Percentiles rank a stretch among this genome's conserved stretches.
Conservation (phyloP, 345 rosid species). For the Luvunga scandens region DNA sequence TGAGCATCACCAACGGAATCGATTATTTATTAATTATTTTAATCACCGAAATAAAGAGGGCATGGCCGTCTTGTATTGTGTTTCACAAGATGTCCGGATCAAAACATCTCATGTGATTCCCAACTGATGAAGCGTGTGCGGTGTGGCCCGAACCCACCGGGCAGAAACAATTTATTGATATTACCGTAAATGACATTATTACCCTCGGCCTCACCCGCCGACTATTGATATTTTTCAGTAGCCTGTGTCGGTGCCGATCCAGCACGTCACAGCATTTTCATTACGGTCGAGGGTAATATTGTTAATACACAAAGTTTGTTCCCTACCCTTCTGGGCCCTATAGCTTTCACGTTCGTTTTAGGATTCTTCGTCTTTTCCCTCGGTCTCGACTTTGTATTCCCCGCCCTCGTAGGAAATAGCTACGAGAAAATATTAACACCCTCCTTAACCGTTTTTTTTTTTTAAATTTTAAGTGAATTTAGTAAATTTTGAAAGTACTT, state of each 20-base stretch:
- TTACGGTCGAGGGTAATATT: not conserved
- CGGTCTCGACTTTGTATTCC: no score
- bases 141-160: not conserved
- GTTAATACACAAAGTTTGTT: not conserved
- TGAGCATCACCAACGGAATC: not conserved
- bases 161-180: not conserved
- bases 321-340: not conserved
- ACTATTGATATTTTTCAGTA: not conserved
- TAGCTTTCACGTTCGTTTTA: not conserved
- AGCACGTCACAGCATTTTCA: not conserved
- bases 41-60: not conserved
- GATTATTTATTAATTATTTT: not conserved
- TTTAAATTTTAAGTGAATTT: no score
- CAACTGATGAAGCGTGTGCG: not conserved
- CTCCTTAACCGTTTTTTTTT: no score
- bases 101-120: not conserved
- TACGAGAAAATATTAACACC: no score
- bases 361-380: not conserved
- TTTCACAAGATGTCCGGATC: not conserved
- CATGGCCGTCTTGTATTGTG: not conserved
- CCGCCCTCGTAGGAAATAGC: no score
- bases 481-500: no score
- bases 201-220: constrained; percentile 1
- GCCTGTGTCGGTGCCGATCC: constrained; percentile 17
- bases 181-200: not conserved